Base-by-base conservation (phyloP, 192 early-diverging fungal genomes). In the Phycomyces nitens region DNA sequence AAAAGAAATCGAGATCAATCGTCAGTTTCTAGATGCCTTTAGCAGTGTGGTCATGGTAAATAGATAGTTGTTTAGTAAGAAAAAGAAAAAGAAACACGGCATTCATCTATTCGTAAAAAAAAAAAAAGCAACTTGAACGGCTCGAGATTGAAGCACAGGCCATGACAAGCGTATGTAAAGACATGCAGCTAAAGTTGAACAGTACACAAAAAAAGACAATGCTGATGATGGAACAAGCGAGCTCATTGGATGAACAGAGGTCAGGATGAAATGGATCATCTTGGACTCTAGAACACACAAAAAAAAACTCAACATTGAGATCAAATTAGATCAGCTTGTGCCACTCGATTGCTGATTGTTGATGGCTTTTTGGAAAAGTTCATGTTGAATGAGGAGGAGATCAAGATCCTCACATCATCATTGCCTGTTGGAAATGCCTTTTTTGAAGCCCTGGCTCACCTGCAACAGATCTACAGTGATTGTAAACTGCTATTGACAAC, bases 401-500 rank as follows among this genome's bases (percentile, higher is more conserved):
- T 89, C 27, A 66, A 65, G 7, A 71, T 82, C 5, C 70, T 93
- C 15, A 85, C 81, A 14, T 68, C 81, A 0, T 68, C 69, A 18
- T 53, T 74, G 20, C 70, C 71, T n/a, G 71, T 90, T n/a, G 78
- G 77, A 8, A 64, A 73, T 18, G 72, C 66, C 4, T 94, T 92
- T 62, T 94, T 94, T 79, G 80, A 84, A 9, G 88, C 87, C 2
- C 68, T 94, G 53, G 70, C 77, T 5, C 83, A 84, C 42, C 63
- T 91, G 20, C 81, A 88, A 58, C 78, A 86, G 51, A 89, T 94
- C 27, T 85, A 83, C 55, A 76, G 83, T 5, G 87, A 92, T 65
- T 91, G 90, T 72, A 80, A 88, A 69, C 72, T 82, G 6, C 69
- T 92, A 15, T 74, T 94, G 9, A 89, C 88, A 18, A 87, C 86